Conservation (phyloP, 768 basidiomycete genomes). For the Hemileccinum rubropunctum region DNA sequence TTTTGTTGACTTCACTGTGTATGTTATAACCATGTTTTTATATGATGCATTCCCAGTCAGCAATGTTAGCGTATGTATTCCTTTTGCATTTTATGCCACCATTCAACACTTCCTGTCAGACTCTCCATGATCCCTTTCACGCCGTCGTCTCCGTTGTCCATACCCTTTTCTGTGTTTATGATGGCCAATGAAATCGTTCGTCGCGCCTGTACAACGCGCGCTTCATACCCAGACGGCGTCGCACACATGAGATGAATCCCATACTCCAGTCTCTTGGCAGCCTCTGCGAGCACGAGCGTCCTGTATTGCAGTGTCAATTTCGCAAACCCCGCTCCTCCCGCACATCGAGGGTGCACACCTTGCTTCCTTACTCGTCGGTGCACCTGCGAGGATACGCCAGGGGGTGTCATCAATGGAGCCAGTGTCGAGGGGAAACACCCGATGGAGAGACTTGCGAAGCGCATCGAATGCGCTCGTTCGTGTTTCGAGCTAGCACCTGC, state of each 20-base stretch:
- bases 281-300: conserved; percentile 37
- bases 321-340: not conserved
- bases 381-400: conserved; percentile 27
- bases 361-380: conserved; percentile 14
- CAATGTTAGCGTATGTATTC: too few relatives aligned
- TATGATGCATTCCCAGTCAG: too few relatives aligned
- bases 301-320: conserved; percentile 29
- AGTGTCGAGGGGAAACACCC: conserved; percentile 17
- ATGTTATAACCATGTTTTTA: too few relatives aligned
- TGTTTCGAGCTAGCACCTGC: conserved; percentile 26
- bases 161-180: not conserved
- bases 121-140: conserved; percentile 12
- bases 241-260: conserved; percentile 46
- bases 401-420: not conserved
- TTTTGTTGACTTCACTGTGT: too few relatives aligned
- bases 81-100: conserved; percentile 6
- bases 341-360: conserved; percentile 19
- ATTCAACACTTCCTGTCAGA: not conserved
- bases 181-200: conserved; percentile 35
- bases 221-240: conserved; percentile 48
- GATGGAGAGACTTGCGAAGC: conserved; percentile 39
- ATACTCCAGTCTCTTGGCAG: conserved; percentile 50
- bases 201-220: conserved; percentile 32
- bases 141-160: conserved; percentile 1
- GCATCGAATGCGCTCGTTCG: conserved; percentile 38